Conservation (phyloP, 2,329 filamentous ascomycete genomes). For the Chaetomium sp. region DNA sequence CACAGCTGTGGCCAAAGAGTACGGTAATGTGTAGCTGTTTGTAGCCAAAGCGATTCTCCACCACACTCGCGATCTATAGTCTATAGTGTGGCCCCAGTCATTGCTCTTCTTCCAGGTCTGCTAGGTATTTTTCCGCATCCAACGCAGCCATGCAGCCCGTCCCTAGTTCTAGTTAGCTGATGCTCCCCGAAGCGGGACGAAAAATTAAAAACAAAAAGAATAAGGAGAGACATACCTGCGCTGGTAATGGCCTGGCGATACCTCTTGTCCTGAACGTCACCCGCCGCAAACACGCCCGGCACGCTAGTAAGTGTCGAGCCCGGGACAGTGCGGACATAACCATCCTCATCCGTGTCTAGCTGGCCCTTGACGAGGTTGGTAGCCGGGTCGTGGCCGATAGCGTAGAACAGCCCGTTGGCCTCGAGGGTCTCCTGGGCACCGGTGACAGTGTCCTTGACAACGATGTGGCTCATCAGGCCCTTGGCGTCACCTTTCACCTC, state of each 20-base stretch:
- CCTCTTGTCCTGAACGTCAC: slow-evolving; percentile 97
- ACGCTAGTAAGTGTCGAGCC: slow-evolving; percentile 84
- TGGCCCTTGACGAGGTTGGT: slow-evolving; percentile 87
- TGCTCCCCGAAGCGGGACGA: neutral
- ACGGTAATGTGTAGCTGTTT: too few species aligned
- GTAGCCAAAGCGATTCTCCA: too few species aligned
- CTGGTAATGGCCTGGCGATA: slow-evolving; percentile 98
- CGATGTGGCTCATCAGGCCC: slow-evolving; percentile 81
- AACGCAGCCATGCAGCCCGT: slow-evolving; percentile 93
- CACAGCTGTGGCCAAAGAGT: too few species aligned
- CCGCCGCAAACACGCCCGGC: slow-evolving; percentile 89
- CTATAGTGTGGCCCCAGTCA: slow-evolving; percentile 27
- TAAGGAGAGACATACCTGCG: slow-evolving; percentile 59
- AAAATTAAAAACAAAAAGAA: neutral
- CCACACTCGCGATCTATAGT: neutral
- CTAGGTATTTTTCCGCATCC: slow-evolving; percentile 89
- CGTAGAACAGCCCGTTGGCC: slow-evolving; percentile 93
- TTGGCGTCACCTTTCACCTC: slow-evolving; percentile 82
- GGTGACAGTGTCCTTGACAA: slow-evolving; percentile 70
- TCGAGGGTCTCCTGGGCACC: slow-evolving; percentile 76
- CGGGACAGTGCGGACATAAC: slow-evolving; percentile 83
- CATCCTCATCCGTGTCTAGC: slow-evolving; percentile 79
- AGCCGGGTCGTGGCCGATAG: slow-evolving; percentile 92
- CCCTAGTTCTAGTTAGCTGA: slow-evolving; percentile 43
- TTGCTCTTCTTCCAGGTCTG: slow-evolving; percentile 59